These are phyloP conservation scores for Themeda triandra DNA, from an alignment of 176 grass and related monocot genomes.

Conservation along the genomic window DNA sequence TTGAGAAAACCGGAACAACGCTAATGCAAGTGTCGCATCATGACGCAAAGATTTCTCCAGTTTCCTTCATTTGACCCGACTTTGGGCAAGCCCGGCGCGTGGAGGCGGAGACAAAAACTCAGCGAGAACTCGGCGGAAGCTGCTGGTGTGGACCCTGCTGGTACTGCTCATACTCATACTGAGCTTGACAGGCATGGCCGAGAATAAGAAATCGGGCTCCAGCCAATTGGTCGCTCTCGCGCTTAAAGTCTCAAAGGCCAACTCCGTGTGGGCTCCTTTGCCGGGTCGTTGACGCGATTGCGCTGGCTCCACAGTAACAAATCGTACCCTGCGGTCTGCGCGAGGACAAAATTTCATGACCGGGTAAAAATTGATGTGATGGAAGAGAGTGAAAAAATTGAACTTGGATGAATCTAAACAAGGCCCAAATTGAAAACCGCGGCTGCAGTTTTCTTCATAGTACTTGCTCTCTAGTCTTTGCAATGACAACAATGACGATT, in stretches of 20 bases:
- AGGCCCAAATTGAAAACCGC: too few relatives aligned
- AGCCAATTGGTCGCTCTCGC: slow-evolving; percentile 2
- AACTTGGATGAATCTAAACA: too few relatives aligned
- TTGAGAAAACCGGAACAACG: neutral
- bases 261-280: slow-evolving; percentile 39
- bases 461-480: too few relatives aligned
- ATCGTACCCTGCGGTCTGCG: neutral
- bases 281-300: slow-evolving; percentile 6
- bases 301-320: neutral
- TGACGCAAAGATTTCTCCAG: neutral
- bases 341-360: neutral
- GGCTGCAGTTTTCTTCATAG: neutral
- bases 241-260: neutral
- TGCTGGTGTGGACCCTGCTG: neutral
- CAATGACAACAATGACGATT: too few relatives aligned
- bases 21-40: slow-evolving; percentile 7
- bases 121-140: slow-evolving; percentile 7
- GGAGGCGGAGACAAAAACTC: neutral
- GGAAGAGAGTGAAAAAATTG: too few relatives aligned
- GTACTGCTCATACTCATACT: neutral
- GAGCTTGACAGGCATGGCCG: slow-evolving; percentile 13
- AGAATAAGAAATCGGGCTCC: neutral
- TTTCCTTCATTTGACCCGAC: slow-evolving; percentile 38
- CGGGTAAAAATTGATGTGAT: neutral
- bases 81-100: slow-evolving; percentile 9